Base-by-base conservation (phyloP, 306 rosid genomes). In the Senna tora region DNA sequence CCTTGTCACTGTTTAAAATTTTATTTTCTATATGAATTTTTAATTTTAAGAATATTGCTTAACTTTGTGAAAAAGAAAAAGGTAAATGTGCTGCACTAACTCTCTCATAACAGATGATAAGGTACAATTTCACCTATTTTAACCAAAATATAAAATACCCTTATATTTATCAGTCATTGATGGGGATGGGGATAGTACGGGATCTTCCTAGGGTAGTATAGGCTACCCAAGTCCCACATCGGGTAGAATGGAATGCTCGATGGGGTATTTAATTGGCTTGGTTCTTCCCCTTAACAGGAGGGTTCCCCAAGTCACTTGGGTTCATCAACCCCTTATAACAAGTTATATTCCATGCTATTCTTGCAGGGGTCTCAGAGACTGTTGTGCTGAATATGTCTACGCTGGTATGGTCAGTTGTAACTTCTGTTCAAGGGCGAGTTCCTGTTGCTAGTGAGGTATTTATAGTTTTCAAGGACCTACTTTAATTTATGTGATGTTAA, bases 361-460 rank as follows among this genome's bases (percentile, higher is more conserved):
- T 79, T 75, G 80, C 91, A 92, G 98, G 96, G 51, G 98, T 66
- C 74, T 90, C 98, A 0, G 96, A 88, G 81, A 89, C 96, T 71
- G 88, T 80, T 75, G 92, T 84, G 68, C 85, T 92, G 66, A 92
- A 92, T 77, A 89, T 92, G 98, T 86, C 92, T 73, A 86, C 94
- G 0, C 86, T 92, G 72, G 86, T 87, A 66, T 92, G 98, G 98
- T 89, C 96, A 13, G 91, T 88, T 52, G 92, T 90, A 56, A 86
- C 98, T 75, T 83, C 96, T 47, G 95, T 92, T 77, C 84, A 92
- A 84, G 98, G 92, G 61, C 96, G 95, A 15, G 87, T 92, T 74
- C 92, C 96, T 69, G 82, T 92, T 84, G 98, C 98, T 39, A 89
- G 96, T 75, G 98, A 92, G 96, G 98, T 92, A 78, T 28, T 61